A percentile compares a stretch with the other conserved stretches of the same genome.
These are phyloP conservation scores for Pogostemon cablin DNA, from an alignment of 257 asterid species.

Conservation along the genomic window DNA sequence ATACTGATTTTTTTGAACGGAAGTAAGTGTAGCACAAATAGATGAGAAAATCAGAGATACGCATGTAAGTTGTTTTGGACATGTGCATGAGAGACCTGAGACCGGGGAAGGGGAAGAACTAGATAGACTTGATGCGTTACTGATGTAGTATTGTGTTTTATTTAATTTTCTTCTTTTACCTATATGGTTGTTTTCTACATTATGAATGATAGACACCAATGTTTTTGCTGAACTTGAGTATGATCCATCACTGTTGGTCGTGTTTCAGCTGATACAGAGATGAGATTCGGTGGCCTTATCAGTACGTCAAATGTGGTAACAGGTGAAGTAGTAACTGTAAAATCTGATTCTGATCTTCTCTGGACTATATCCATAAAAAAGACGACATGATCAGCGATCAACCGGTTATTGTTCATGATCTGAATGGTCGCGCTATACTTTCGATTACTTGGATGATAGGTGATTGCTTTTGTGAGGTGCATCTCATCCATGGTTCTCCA, in stretches of 20 bases:
- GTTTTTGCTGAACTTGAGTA: background rate
- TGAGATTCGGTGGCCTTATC: conserved; percentile 86
- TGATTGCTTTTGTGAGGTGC: background rate
- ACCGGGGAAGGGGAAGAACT: background rate
- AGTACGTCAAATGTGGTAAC: conserved; percentile 81
- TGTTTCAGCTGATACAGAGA: conserved; percentile 64
- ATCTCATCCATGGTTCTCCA: conserved; percentile 25
- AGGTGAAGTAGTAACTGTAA: conserved; percentile 67
- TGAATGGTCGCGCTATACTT: background rate
- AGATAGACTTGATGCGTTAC: background rate
- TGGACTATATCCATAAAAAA: conserved; percentile 85
- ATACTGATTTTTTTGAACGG: background rate
- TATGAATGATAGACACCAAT: background rate
- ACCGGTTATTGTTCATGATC: conserved; percentile 12
- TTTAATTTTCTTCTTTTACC: background rate
- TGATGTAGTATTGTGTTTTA: background rate
- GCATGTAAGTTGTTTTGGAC: background rate
- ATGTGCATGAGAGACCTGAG: background rate
- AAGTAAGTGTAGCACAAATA: background rate
- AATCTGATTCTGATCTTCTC: conserved; percentile 77
- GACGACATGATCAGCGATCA: conserved; percentile 31
- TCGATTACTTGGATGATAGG: background rate
- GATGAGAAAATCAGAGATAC: background rate
- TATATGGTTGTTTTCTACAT: background rate
- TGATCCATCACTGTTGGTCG: conserved; percentile 24